A percentile compares a stretch with the other conserved stretches of the same genome.
phyloP scores from a whole-genome alignment of 2,329 filamentous ascomycete genomes.

The Aspergillus niger region DNA sequence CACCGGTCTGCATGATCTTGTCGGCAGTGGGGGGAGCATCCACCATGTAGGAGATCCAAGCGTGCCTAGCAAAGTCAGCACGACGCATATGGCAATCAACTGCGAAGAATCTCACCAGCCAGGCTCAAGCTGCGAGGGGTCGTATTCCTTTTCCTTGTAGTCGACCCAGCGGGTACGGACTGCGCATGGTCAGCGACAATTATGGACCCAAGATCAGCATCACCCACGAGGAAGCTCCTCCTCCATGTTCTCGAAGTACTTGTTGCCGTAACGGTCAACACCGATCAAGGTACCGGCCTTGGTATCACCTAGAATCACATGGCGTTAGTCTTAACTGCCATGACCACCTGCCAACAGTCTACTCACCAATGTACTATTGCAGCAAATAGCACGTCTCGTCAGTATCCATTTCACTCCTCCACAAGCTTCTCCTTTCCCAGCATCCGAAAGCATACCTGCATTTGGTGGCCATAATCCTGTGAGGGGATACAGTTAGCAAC shows the following conservation, averaged over 20 bases:
- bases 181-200: constrained; percentile 40
- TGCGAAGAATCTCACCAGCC: constrained; percentile 63
- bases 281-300: constrained; percentile 87
- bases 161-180: constrained; percentile 97
- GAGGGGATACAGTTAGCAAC: constrained; percentile 42
- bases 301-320: constrained; percentile 73
- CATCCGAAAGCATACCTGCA: constrained; percentile 65
- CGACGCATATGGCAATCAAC: background rate
- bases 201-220: constrained; percentile 10
- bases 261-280: constrained; percentile 90
- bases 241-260: constrained; percentile 87
- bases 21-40: constrained; percentile 83
- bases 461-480: constrained; percentile 87
- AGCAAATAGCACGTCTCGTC: constrained; percentile 17
- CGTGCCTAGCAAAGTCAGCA: constrained; percentile 62
- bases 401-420: constrained; percentile 19
- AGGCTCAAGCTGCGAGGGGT: constrained; percentile 74
- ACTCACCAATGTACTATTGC: constrained; percentile 47
- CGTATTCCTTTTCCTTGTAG: constrained; percentile 78
- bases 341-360: background rate
- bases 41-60: constrained; percentile 92
- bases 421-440: background rate
- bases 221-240: constrained; percentile 85
- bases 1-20: constrained; percentile 65
- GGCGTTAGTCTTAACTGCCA: constrained; percentile 25